Conservation (phyloP, 257 asterid genomes). For the Rhazya stricta region DNA sequence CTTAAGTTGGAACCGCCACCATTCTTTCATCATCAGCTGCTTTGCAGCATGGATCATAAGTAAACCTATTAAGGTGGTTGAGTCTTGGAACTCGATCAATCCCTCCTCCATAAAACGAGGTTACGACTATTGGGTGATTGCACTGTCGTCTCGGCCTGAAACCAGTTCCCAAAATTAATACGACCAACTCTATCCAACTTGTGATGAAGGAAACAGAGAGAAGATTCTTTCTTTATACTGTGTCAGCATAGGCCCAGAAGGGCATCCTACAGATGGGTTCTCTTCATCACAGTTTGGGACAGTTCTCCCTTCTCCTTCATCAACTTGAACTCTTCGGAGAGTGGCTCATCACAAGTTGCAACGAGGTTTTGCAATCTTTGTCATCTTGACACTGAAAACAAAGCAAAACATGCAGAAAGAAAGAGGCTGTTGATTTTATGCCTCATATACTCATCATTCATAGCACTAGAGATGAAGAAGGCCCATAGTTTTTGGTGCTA, state of each 20-base stretch:
- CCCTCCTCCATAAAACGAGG: constrained; percentile 9
- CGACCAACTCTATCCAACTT: no score
- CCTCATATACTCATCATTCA: not conserved
- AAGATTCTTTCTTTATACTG: not conserved
- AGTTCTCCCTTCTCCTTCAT: not conserved
- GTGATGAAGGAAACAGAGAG: not conserved
- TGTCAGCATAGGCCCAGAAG: no score
- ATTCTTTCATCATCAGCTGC: not conserved
- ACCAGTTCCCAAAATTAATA: no score
- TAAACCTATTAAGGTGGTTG: not conserved
- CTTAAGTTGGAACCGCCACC: no score
- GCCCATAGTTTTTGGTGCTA: not conserved
- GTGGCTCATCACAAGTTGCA: not conserved
- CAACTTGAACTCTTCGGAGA: no score
- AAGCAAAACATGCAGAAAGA: not conserved
- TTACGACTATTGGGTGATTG: no score
- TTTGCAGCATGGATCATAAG: not conserved
- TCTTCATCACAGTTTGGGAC: constrained; percentile 7
- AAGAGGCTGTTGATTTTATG: no score
- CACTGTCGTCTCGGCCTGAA: no score
- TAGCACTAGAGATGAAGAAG: not conserved
- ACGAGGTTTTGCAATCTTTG: constrained; percentile 4
- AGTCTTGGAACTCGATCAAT: constrained; percentile 14
- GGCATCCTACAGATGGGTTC: no score
- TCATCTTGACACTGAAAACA: constrained; percentile 1